Conservation (phyloP, 2,329 filamentous ascomycete species). For the Fusarium illudens region DNA sequence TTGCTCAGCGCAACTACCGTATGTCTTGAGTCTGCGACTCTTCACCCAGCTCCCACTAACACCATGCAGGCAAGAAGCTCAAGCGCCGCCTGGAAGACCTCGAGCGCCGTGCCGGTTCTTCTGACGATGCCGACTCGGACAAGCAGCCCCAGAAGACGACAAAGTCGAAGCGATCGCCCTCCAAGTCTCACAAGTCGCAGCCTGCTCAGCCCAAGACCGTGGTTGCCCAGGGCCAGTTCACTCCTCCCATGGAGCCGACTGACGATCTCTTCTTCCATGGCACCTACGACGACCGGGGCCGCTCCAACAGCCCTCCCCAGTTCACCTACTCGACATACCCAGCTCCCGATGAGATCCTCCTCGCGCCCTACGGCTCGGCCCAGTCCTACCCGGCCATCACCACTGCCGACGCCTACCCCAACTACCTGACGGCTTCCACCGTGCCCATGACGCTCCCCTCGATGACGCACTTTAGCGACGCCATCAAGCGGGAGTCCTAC, state of each 20-base stretch:
- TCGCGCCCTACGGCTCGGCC: constrained; percentile 65
- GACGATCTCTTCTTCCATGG: constrained; percentile 74
- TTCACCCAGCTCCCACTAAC: background rate
- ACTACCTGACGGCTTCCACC: constrained; percentile 62
- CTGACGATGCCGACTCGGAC: constrained; percentile 55
- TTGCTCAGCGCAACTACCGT: constrained; percentile 98
- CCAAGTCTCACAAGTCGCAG: constrained; percentile 44
- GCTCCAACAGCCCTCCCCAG: constrained; percentile 76
- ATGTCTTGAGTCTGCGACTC: constrained; percentile 49
- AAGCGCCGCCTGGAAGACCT: constrained; percentile 89
- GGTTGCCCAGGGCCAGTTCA: constrained; percentile 63
- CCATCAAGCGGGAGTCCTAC: constrained; percentile 72
- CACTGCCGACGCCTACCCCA: constrained; percentile 61
- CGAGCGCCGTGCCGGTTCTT: constrained; percentile 75
- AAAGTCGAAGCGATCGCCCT: constrained; percentile 46
- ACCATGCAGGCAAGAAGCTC: constrained; percentile 81
- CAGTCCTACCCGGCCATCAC: constrained; percentile 62
- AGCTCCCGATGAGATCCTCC: constrained; percentile 70
- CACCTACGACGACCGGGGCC: constrained; percentile 69
- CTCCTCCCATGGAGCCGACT: constrained; percentile 66
- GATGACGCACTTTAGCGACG: constrained; percentile 69
- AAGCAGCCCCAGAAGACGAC: constrained; percentile 41
- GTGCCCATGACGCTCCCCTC: constrained; percentile 69
- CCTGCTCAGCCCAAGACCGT: constrained; percentile 49
- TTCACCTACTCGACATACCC: constrained; percentile 74